Base-by-base conservation (phyloP, 164 flowering plant genomes). In the Chloranthus sessilifolius region DNA sequence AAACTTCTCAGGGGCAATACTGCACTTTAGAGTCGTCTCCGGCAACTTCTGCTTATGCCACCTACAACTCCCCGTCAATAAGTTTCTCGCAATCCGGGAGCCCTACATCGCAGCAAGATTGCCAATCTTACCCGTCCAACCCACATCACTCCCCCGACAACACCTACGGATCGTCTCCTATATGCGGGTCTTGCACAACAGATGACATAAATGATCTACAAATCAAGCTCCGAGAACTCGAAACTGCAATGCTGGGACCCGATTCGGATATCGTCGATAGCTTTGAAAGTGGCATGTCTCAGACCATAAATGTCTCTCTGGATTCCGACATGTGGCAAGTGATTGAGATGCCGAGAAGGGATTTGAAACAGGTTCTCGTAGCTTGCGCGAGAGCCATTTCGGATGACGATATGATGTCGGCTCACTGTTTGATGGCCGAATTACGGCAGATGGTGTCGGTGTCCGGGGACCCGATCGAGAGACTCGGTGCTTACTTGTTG, bases 401-500 rank as follows among this genome's bases (percentile, higher is more conserved):
- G 5, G 72, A 79, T 9, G 58, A 71, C 34, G 80, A 86, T 60
- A 34, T 61, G 55, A n/a, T 44, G 11, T 63, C 61, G 1, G 61
- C 76, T 7, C 81, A 77, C 14, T 73, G 78, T 74, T 63, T 77
- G 61, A 74, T 83, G 54, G 40, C 71, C n/a, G 81, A 74, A 51
- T 59, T 81, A 53, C 77, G 74, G 31, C 69, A 65, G 42, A 73
- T 83, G 86, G 95, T 85, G 9, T 85, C 95, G 8, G 90, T 85
- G 23, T 81, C 78, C 4, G 90, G 90, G n/a, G 83, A 83, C 19
- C 95, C 95, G 20, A 58, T 83, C 33, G 82, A 85, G 43, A 61
- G 95, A 21, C 50, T 85, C 24, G 95, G 81, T 55, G 95, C 95
- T 6, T 85, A 85, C 66, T 65, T 83, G 80, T 43, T 79, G 62